Conservation (phyloP, 345 rosid genomes). For the Combretum micranthum region DNA sequence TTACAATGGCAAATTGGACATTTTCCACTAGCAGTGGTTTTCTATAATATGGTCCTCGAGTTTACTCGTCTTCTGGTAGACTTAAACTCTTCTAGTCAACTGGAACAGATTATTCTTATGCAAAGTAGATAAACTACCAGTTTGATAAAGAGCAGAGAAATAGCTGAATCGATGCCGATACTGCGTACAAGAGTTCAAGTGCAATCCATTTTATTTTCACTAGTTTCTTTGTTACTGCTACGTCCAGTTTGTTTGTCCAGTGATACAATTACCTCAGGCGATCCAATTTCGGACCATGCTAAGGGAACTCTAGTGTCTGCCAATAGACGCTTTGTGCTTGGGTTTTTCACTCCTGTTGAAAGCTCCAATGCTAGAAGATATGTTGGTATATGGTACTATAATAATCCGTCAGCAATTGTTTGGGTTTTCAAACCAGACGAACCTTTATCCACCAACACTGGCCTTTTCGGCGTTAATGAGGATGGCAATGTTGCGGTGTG, state of each 20-base stretch:
- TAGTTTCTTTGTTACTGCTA: background rate
- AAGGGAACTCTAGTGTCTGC: constrained; percentile 11
- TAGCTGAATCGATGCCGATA: too few relatives aligned
- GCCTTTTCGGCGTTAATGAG: constrained; percentile 9
- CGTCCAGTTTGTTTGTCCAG: constrained; percentile 2
- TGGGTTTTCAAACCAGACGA: constrained; percentile 44
- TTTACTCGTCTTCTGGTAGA: too few relatives aligned
- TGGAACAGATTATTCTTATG: too few relatives aligned
- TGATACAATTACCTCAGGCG: constrained; percentile 1
- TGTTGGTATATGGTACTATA: constrained; percentile 37
- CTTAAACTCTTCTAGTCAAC: too few relatives aligned
- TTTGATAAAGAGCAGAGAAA: too few relatives aligned
- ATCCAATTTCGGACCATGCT: background rate
- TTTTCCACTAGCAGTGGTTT: too few relatives aligned
- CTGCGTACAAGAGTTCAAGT: too few relatives aligned
- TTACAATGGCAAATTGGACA: constrained; percentile 7
- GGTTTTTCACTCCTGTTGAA: constrained; percentile 33
- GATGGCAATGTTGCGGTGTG: constrained; percentile 24
- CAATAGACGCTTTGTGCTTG: constrained; percentile 9
- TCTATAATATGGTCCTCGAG: too few relatives aligned
- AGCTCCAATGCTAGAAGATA: constrained; percentile 22
- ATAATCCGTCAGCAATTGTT: constrained; percentile 19
- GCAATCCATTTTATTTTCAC: too few relatives aligned
- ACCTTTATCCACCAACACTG: constrained; percentile 13
- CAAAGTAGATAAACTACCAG: too few relatives aligned